These are phyloP conservation scores for Orbilia brochopaga DNA, from an alignment of 2,329 filamentous ascomycete species.

Conservation along the genomic window DNA sequence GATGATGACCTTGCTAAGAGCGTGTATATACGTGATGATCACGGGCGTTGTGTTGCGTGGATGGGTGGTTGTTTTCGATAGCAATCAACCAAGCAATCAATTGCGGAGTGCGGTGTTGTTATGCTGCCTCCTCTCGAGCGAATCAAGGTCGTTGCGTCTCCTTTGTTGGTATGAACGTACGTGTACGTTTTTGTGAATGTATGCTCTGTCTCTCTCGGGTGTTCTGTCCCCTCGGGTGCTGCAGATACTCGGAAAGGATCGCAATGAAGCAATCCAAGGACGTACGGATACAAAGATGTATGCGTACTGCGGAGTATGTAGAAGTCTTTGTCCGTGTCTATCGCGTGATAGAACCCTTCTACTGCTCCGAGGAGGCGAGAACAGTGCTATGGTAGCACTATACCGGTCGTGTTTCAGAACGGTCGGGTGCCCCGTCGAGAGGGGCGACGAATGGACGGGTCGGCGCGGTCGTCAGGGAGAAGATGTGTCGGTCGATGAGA, in stretches of 20 bases:
- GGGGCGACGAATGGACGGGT: constrained; percentile 2
- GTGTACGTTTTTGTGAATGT: not conserved
- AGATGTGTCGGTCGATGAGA: constrained; percentile 18
- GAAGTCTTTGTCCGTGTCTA: constrained; percentile 52
- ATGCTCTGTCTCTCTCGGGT: not conserved
- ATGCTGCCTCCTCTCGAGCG: no score
- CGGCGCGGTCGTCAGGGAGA: constrained; percentile 16
- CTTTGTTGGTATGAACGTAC: no score
- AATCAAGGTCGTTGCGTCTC: no score
- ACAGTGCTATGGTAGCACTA: constrained; percentile 9
- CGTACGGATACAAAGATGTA: constrained; percentile 1
- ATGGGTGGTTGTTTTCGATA: constrained; percentile 1
- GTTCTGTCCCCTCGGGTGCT: constrained; percentile 1
- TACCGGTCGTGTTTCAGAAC: constrained; percentile 1
- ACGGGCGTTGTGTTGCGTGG: constrained; percentile 37
- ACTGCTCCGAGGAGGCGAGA: constrained; percentile 17
- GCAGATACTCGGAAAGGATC: constrained; percentile 24
- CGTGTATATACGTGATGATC: not conserved
- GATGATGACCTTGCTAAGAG: not conserved
- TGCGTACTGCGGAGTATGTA: constrained; percentile 23
- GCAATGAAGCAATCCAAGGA: constrained; percentile 27
- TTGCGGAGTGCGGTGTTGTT: no score
- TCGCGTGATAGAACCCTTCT: constrained; percentile 51
- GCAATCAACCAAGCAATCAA: no score
- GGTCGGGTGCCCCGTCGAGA: not conserved